A percentile compares a stretch with the other conserved stretches of the same genome.
These are phyloP conservation scores for Hypoxylon rubiginosum DNA, from an alignment of 2,329 filamentous ascomycete genomes.

Conservation along the genomic window DNA sequence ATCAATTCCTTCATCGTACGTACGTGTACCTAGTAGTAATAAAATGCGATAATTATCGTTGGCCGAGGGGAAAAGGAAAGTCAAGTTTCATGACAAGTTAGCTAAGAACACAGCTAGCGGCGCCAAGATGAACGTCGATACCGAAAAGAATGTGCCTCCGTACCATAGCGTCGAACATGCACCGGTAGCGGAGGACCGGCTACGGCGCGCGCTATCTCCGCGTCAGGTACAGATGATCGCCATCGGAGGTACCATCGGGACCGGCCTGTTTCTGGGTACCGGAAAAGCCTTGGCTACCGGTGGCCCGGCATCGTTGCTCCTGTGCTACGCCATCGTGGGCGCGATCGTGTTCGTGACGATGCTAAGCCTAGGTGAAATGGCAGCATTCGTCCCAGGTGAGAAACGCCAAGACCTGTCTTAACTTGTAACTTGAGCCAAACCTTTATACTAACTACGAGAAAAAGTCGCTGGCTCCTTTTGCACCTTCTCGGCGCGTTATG, in stretches of 20 bases:
- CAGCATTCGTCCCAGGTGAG: slow-evolving; percentile 64
- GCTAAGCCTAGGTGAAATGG: slow-evolving; percentile 72
- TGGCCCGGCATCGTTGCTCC: slow-evolving; percentile 70
- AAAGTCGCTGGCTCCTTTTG: slow-evolving; percentile 65
- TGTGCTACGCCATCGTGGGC: slow-evolving; percentile 69
- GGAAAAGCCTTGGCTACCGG: slow-evolving; percentile 71
- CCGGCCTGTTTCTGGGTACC: slow-evolving; percentile 73
- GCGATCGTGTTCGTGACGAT: slow-evolving; percentile 71
- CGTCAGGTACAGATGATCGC: slow-evolving; percentile 79
- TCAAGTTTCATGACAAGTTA: not conserved
- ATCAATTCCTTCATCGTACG: slow-evolving; percentile 5
- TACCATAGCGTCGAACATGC: slow-evolving; percentile 21
- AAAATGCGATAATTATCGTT: slow-evolving; percentile 21
- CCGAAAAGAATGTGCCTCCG: slow-evolving; percentile 35
- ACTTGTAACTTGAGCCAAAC: not conserved
- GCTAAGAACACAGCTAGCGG: not conserved
- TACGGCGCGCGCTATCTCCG: slow-evolving; percentile 68
- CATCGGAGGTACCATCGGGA: slow-evolving; percentile 71
- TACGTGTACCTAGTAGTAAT: too few species aligned
- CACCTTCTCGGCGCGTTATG: slow-evolving; percentile 66
- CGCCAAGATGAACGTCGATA: slow-evolving; percentile 34
- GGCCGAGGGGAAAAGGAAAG: slow-evolving; percentile 9
- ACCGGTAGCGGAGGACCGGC: slow-evolving; percentile 55
- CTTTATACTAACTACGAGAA: slow-evolving; percentile 3
- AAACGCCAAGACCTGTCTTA: not conserved